Conservation (phyloP, 495 filamentous ascomycete genomes). For the Penicillium bovifimosum region DNA sequence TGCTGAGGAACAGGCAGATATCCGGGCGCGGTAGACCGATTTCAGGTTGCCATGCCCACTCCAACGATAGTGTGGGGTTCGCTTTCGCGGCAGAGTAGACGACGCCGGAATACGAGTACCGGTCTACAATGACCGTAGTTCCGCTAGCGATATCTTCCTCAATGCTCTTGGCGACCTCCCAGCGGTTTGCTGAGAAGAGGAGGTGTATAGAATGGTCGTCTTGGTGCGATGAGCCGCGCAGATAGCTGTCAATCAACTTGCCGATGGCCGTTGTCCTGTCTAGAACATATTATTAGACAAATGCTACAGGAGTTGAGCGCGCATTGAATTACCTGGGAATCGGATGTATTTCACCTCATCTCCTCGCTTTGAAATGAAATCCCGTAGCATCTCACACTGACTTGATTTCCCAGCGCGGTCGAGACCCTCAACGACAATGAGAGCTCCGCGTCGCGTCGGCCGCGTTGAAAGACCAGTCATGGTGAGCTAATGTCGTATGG, state of each 20-base stretch:
- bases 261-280: constrained; percentile 88
- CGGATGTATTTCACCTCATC: constrained; percentile 66
- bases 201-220: constrained; percentile 94
- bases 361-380: constrained; percentile 56
- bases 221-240: constrained; percentile 65
- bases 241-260: constrained; percentile 81
- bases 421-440: constrained; percentile 89
- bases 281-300: constrained; percentile 28
- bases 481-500: neutral
- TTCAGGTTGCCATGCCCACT: constrained; percentile 80
- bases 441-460: constrained; percentile 53
- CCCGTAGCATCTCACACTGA: constrained; percentile 71
- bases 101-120: constrained; percentile 89
- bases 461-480: constrained; percentile 16
- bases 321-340: constrained; percentile 68
- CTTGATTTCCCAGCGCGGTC: constrained; percentile 95
- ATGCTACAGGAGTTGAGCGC: neutral
- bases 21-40: constrained; percentile 84
- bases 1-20: constrained; percentile 77
- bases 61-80: constrained; percentile 60
- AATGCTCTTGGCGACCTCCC: constrained; percentile 75
- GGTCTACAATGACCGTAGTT: constrained; percentile 75
- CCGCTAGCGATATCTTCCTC: constrained; percentile 55
- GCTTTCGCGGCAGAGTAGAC: constrained; percentile 94
- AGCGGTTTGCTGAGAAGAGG: constrained; percentile 92